Base-by-base conservation (phyloP, 2,329 filamentous ascomycete genomes). In the Beauveria bassiana region DNA sequence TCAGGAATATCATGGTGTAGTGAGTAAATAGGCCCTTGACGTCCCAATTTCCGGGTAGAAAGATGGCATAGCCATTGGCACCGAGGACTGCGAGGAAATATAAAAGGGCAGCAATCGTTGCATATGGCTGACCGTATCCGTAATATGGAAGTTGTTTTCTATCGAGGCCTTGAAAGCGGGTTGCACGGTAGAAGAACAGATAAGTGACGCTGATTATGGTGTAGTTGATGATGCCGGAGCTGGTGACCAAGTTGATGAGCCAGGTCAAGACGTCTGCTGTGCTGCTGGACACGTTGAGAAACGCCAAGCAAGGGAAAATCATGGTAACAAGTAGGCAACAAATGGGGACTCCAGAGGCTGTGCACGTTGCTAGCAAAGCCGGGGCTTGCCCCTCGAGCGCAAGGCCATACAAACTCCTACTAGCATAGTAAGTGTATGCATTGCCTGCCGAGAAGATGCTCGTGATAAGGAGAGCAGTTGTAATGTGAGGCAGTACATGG, bases 401-500 rank as follows among this genome's bases (percentile, higher is more conserved):
- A 1, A 52, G 18, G 1, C 50, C 50, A 8, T 52, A 52, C 3
- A 52, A 31, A 20, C 50, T 22, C 4, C 50, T n/a, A 18, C n/a
- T 52, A 1, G 50, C 50, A 16, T 20, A 5, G 20, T 52, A 52
- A 2, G 22, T 10, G 5, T n/a, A 7, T 4, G 50, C 22, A 5
- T 52, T 52, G 12, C 50, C 50, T 10, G 50, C 50, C 5, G 50
- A 16, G 7, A 52, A 52, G 5, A 52, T 52, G 18, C n/a, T 52
- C 1, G 73, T 75, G 59, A 75, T 62, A 68, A 77, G 71, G 45
- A 77, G 69, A 16, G 82, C 84, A 66, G 86, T 87, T 64, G 84
- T 77, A 16, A 86, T 74, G 55, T 84, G 76, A 12, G 83, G 82
- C 31, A 86, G 77, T 12, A 79, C 80, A 0, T 69, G 67, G 58